These are phyloP conservation scores for Fomitopsis palustris DNA, from an alignment of 1,284 basidiomycete genomes.

Conservation along the genomic window DNA sequence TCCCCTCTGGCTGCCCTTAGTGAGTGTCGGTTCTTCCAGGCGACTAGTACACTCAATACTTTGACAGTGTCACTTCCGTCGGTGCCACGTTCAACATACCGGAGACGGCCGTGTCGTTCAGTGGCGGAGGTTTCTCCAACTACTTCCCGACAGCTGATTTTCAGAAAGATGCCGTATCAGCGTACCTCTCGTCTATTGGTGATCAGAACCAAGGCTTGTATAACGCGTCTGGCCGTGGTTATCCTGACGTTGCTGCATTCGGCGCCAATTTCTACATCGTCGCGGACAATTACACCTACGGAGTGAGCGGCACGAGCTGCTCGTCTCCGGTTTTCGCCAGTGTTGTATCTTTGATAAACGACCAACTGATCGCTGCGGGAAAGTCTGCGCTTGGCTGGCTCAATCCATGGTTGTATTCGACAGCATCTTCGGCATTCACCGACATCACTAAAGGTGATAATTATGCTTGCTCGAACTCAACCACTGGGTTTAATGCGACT, in stretches of 20 bases:
- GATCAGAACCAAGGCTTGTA: constrained; percentile 16
- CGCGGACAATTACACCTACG: constrained; percentile 40
- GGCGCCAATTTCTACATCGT: constrained; percentile 16
- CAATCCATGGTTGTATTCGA: constrained; percentile 40
- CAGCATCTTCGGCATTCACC: constrained; percentile 6
- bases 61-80: constrained; percentile 48
- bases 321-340: constrained; percentile 39
- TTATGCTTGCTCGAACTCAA: constrained; percentile 23
- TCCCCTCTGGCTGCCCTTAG: constrained; percentile 58
- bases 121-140: constrained; percentile 42
- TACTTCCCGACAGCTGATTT: constrained; percentile 35
- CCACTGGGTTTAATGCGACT: constrained; percentile 28
- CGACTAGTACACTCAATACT: background rate
- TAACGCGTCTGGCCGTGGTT: constrained; percentile 17
- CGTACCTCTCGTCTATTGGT: constrained; percentile 21
- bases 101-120: constrained; percentile 42
- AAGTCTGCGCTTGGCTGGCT: constrained; percentile 51
- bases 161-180: constrained; percentile 29
- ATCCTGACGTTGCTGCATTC: constrained; percentile 16
- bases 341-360: constrained; percentile 58
- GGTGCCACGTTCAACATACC: constrained; percentile 47
- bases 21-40: constrained; percentile 11
- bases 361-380: constrained; percentile 42
- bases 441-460: constrained; percentile 14
- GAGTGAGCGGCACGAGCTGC: constrained; percentile 30